Percentiles rank a stretch among this genome's conserved stretches.
Evolutionary conservation across 1,139 yeast species (phyloP).

Genomic region (Magnusiomyces suaveolens): DNA sequence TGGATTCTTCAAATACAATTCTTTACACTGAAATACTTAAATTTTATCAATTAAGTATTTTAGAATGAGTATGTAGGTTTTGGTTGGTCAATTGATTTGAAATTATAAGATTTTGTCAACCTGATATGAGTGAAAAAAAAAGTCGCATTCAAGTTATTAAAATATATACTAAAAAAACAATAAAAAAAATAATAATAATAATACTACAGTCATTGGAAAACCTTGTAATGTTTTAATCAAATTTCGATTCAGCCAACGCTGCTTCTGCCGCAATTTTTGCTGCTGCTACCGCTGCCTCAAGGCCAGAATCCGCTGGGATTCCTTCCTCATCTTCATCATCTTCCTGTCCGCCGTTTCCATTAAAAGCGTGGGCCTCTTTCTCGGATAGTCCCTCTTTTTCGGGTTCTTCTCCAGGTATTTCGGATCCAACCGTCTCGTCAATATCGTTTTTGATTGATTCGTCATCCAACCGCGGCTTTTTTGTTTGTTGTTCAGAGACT

Average conservation of each 20-base stretch:
- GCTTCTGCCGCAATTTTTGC: slow-evolving; percentile 4
- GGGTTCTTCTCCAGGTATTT: background rate
- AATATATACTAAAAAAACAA: too few relatives aligned
- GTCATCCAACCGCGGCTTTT: background rate
- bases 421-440: background rate
- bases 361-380: background rate
- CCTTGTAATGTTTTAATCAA: background rate
- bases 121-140: too few relatives aligned
- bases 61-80: too few relatives aligned
- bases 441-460: background rate
- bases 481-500: background rate
- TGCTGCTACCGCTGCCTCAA: slow-evolving; percentile 7
- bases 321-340: background rate
- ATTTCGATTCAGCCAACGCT: background rate
- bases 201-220: too few relatives aligned
- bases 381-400: background rate
- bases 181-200: too few relatives aligned
- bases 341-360: background rate
- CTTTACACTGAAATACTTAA: too few relatives aligned
- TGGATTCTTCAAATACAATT: too few relatives aligned
- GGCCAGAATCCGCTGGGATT: background rate
- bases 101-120: too few relatives aligned
- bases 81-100: too few relatives aligned
- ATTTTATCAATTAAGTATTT: too few relatives aligned
- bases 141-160: too few relatives aligned